Conservation (phyloP, 768 basidiomycete species). For the Mycena latifolia region DNA sequence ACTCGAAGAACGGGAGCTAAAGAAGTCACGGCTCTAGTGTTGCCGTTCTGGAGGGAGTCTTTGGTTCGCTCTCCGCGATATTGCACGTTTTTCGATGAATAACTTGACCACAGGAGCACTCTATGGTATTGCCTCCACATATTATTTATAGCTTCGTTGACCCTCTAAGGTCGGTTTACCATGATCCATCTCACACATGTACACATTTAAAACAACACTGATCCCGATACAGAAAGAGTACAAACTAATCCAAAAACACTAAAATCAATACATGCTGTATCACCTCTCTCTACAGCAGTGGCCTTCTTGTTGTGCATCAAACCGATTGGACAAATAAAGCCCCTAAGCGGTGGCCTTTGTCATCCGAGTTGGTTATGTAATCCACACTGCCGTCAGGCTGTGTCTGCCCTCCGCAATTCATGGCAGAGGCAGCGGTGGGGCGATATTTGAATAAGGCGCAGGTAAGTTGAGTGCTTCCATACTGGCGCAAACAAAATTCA, state of each 20-base stretch:
- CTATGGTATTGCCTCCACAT: too few relatives aligned
- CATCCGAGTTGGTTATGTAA: conserved; percentile 48
- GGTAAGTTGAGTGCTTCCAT: conserved; percentile 50
- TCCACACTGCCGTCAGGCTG: conserved; percentile 49
- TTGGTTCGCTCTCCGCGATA: not conserved
- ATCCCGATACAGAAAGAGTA: not conserved
- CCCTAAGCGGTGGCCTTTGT: conserved; percentile 23
- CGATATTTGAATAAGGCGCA: conserved; percentile 49
- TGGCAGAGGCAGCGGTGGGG: conserved; percentile 42
- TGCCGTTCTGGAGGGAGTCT: not conserved
- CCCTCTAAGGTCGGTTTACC: too few relatives aligned
- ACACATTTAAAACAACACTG: not conserved
- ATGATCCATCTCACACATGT: too few relatives aligned
- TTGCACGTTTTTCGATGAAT: too few relatives aligned
- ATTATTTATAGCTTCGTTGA: too few relatives aligned
- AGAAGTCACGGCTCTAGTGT: not conserved
- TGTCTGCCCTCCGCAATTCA: conserved; percentile 49
- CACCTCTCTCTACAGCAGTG: not conserved
- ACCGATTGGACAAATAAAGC: not conserved
- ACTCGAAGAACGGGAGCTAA: conserved; percentile 7
- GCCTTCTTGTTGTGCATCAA: not conserved
- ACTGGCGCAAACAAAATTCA: conserved; percentile 32
- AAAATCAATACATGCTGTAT: not conserved
- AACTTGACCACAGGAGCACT: too few relatives aligned
- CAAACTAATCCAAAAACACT: not conserved